These are phyloP conservation scores for Leccinum subtestaceum DNA, from an alignment of 768 basidiomycete species.

Conservation along the genomic window DNA sequence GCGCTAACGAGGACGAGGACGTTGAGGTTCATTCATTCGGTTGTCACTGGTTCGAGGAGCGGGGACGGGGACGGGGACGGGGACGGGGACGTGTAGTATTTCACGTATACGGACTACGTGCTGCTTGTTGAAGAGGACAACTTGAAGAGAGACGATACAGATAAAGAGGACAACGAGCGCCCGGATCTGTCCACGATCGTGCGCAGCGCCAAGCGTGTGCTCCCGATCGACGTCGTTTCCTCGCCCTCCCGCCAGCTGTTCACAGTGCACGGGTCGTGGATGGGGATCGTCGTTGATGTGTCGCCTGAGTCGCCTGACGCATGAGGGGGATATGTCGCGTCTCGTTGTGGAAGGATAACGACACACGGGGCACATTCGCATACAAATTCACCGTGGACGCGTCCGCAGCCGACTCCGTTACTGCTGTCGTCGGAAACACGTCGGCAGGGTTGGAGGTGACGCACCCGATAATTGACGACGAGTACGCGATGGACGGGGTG, in stretches of 20 bases:
- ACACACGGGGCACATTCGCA: not conserved
- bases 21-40: constrained; percentile 21
- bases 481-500: constrained; percentile 11
- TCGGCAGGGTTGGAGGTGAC: constrained; percentile 6
- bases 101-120: constrained; percentile 18
- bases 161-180: not conserved
- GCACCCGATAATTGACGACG: not conserved
- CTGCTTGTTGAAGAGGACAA: not conserved
- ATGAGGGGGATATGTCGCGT: constrained; percentile 11
- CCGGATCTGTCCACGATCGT: constrained; percentile 3
- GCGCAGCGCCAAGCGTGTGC: constrained; percentile 1
- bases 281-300: constrained; percentile 9
- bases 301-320: constrained; percentile 7
- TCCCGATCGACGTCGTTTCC: constrained; percentile 5
- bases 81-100: too few species aligned
- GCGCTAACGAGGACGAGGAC: constrained; percentile 8
- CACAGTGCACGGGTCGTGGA: constrained; percentile 9
- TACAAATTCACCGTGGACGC: constrained; percentile 20
- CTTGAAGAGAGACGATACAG: too few species aligned
- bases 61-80: too few species aligned
- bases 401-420: not conserved
- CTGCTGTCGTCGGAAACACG: constrained; percentile 9
- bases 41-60: too few species aligned
- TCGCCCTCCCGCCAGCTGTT: constrained; percentile 10
- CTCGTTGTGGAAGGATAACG: not conserved